Percentiles rank a stretch among this genome's conserved stretches.
phyloP scores from a whole-genome alignment of 2,329 filamentous ascomycete species.

The Phaeosphaeria sp. region DNA sequence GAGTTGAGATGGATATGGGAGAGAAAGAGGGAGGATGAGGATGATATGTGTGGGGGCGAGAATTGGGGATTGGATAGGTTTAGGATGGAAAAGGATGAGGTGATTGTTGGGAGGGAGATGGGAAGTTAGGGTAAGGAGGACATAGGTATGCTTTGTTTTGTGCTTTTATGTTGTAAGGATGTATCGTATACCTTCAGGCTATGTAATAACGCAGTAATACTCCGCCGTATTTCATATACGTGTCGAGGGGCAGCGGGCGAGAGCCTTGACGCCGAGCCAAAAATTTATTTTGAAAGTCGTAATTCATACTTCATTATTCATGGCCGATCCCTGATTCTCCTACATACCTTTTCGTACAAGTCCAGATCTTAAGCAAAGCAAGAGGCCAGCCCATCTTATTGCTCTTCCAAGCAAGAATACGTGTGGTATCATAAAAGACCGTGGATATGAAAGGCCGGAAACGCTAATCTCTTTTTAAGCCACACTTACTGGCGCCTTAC shows the following conservation, averaged over 20 bases:
- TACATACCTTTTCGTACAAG: background rate
- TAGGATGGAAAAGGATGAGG: slow-evolving; percentile 15
- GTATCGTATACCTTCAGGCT: background rate
- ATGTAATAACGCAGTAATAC: background rate
- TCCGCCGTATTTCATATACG: background rate
- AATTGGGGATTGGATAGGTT: slow-evolving; percentile 7
- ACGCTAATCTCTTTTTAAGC: slow-evolving; percentile 11
- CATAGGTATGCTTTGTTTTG: background rate
- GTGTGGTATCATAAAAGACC: background rate
- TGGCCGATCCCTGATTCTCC: background rate
- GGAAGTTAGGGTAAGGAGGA: slow-evolving; percentile 2
- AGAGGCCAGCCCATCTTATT: background rate
- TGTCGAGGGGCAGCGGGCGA: background rate
- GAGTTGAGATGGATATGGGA: slow-evolving; percentile 20
- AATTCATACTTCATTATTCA: background rate
- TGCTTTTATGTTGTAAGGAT: background rate
- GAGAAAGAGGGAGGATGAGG: slow-evolving; percentile 11
- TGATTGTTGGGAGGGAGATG: slow-evolving; percentile 15
- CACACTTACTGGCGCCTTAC: slow-evolving; percentile 32
- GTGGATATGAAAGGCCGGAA: background rate
- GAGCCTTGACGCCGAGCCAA: background rate
- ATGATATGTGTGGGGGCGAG: background rate
- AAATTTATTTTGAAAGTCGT: background rate
- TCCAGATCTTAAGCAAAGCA: background rate
- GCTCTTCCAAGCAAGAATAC: background rate